A percentile compares a stretch with the other conserved stretches of the same genome.
phyloP scores from a whole-genome alignment of 805 yeast genomes.

The Starmerella vitae region DNA sequence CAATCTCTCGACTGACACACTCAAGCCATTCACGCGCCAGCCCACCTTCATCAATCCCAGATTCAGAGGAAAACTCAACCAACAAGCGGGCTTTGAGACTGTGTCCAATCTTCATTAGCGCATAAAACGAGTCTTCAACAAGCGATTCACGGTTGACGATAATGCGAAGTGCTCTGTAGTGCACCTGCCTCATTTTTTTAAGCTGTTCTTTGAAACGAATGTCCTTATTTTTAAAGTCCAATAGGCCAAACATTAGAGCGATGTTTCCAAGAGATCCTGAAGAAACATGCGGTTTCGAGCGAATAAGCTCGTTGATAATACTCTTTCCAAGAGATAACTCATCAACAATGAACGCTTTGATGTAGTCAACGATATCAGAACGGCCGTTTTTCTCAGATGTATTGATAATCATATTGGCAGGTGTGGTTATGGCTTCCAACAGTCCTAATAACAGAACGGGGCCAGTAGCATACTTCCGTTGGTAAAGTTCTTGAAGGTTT shows the following conservation, averaged over 20 bases:
- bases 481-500: slow-evolving; percentile 59
- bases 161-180: slow-evolving; percentile 39
- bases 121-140: slow-evolving; percentile 76
- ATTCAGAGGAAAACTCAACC: slow-evolving; percentile 79
- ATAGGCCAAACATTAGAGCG: slow-evolving; percentile 72
- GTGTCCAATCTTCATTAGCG: slow-evolving; percentile 67
- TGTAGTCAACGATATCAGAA: not conserved
- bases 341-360: slow-evolving; percentile 38
- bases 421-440: slow-evolving; percentile 87
- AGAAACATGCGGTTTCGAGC: slow-evolving; percentile 83
- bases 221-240: slow-evolving; percentile 90
- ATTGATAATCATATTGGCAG: slow-evolving; percentile 61
- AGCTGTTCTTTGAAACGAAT: slow-evolving; percentile 68
- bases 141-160: slow-evolving; percentile 79
- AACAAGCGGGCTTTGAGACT: slow-evolving; percentile 39
- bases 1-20: slow-evolving; percentile 84
- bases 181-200: slow-evolving; percentile 19
- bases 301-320: slow-evolving; percentile 78
- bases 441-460: slow-evolving; percentile 74
- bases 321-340: slow-evolving; percentile 42
- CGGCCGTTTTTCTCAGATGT: slow-evolving; percentile 61
- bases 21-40: slow-evolving; percentile 96
- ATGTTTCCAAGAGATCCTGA: slow-evolving; percentile 88
- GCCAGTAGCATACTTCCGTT: slow-evolving; percentile 42
- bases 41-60: slow-evolving; percentile 98